These are phyloP conservation scores for Friedmanniomyces endolithicus DNA, from an alignment of 495 filamentous ascomycete genomes.

Conservation along the genomic window DNA sequence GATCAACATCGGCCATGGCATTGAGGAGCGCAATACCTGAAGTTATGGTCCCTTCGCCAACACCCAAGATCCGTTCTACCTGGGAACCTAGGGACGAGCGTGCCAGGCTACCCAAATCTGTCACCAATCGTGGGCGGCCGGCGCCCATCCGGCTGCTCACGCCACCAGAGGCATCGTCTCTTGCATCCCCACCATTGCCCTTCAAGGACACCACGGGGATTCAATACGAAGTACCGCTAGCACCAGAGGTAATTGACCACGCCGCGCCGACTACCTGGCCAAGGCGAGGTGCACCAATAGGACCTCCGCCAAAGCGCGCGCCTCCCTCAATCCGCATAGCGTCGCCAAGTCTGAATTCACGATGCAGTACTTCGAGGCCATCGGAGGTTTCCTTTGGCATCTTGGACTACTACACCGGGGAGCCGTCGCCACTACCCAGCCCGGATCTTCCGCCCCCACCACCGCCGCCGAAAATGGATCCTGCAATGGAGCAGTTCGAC, in stretches of 20 bases:
- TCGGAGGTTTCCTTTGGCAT: conserved; percentile 17
- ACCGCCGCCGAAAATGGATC: conserved; percentile 5
- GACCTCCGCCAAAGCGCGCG: not conserved
- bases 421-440: conserved; percentile 8
- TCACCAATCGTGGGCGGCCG: not conserved
- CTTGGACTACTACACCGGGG: conserved; percentile 13
- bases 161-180: not conserved
- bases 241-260: conserved; percentile 10
- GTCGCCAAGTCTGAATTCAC: not conserved
- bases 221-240: not conserved
- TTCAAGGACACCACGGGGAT: not conserved
- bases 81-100: conserved; percentile 3
- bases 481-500: conserved; percentile 16
- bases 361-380: not conserved
- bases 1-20: not conserved
- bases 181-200: not conserved
- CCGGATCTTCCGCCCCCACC: conserved; percentile 3
- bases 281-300: not conserved
- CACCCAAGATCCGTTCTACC: not conserved
- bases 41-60: not conserved
- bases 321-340: not conserved
- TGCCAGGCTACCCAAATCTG: not conserved
- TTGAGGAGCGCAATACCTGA: not conserved
- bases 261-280: conserved; percentile 13
- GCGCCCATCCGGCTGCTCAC: not conserved